Conservation (phyloP, 129 eudicot species). For the Artemisia tridentata region DNA sequence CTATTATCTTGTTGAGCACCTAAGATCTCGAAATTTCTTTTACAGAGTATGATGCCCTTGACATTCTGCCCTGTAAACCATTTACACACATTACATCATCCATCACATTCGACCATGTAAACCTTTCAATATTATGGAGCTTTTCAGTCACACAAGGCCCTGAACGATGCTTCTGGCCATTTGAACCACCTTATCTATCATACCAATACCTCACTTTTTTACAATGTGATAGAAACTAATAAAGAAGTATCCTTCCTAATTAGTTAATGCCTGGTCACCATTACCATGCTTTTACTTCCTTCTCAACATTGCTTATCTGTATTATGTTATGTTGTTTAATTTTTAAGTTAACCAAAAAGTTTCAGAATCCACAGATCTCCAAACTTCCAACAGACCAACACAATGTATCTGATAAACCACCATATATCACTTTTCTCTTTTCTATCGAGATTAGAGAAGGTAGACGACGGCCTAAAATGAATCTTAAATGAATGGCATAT, state of each 20-base stretch:
- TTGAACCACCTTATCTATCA: background rate
- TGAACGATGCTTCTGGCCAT: background rate
- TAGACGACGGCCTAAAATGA: background rate
- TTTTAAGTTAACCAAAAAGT: constrained; percentile 4
- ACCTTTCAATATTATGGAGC: no score
- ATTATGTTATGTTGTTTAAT: background rate
- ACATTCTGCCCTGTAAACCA: no score
- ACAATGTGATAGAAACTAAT: no score
- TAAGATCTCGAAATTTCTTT: background rate
- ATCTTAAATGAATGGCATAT: background rate
- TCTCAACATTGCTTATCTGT: background rate
- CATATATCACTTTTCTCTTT: background rate
- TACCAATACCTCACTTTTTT: background rate
- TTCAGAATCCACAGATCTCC: background rate
- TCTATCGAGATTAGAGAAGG: background rate
- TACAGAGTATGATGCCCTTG: no score
- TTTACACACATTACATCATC: no score
- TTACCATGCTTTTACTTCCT: background rate
- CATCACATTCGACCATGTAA: no score
- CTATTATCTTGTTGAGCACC: background rate
- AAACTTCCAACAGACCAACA: background rate
- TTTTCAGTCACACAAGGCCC: no score
- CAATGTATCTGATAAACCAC: background rate
- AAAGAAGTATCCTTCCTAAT: no score
- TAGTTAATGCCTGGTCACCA: background rate